phyloP scores from a whole-genome alignment of 495 filamentous ascomycete species.

The Penicillium crystallinum region DNA sequence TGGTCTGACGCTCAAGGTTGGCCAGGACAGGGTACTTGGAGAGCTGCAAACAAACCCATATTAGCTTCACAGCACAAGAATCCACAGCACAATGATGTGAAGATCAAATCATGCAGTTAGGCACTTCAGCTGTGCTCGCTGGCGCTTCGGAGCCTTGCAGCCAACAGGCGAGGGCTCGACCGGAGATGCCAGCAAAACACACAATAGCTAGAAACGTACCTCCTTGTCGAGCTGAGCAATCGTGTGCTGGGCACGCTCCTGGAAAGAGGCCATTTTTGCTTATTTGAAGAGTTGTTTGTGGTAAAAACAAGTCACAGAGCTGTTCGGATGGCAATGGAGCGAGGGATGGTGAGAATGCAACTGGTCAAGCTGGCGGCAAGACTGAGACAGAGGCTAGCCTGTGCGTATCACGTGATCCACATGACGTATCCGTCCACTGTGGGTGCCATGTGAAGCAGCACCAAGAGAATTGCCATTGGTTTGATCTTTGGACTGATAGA shows the following conservation, averaged over 20 bases:
- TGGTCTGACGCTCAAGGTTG: slow-evolving; percentile 95
- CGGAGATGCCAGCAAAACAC: slow-evolving; percentile 23
- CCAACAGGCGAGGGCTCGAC: slow-evolving; percentile 16
- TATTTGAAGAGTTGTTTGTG: slow-evolving; percentile 4
- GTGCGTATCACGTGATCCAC: slow-evolving; percentile 23
- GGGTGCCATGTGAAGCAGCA: neutral
- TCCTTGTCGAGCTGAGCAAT: slow-evolving; percentile 95
- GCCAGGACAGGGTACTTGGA: slow-evolving; percentile 92
- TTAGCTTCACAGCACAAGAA: slow-evolving; percentile 16
- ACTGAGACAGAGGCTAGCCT: slow-evolving; percentile 10
- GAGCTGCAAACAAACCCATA: slow-evolving; percentile 53
- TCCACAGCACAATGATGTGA: neutral
- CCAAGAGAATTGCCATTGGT: neutral
- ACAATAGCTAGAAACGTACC: slow-evolving; percentile 55
- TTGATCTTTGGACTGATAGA: neutral
- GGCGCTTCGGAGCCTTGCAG: slow-evolving; percentile 12
- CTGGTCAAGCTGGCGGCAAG: slow-evolving; percentile 23
- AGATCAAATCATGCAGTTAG: neutral
- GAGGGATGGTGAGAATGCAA: slow-evolving; percentile 29
- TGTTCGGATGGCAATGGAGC: slow-evolving; percentile 12
- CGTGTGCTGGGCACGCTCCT: slow-evolving; percentile 85
- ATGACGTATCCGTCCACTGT: slow-evolving; percentile 22
- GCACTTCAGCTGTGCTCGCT: slow-evolving; percentile 3
- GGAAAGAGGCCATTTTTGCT: slow-evolving; percentile 63
- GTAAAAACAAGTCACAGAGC: slow-evolving; percentile 1